Conservation (phyloP, 2,329 filamentous ascomycete genomes). For the Orbilia quercus region DNA sequence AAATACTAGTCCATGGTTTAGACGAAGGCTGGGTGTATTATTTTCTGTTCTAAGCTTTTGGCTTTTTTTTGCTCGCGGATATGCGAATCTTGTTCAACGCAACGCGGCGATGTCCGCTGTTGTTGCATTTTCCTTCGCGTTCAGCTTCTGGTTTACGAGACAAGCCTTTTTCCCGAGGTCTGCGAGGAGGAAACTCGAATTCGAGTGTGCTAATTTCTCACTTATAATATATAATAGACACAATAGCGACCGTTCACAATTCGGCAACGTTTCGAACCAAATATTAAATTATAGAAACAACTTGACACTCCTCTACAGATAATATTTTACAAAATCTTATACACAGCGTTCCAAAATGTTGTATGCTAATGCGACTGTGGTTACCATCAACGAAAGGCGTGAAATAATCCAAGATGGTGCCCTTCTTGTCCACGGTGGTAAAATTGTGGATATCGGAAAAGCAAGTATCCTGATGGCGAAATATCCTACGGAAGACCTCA, state of each 20-base stretch:
- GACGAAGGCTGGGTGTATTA: not conserved
- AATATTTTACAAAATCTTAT: no score
- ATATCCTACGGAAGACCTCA: constrained; percentile 61
- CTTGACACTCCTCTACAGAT: no score
- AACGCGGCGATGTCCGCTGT: constrained; percentile 36
- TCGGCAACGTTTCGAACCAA: no score
- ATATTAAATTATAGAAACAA: no score
- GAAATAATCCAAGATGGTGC: constrained; percentile 67
- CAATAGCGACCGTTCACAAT: no score
- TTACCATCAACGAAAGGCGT: constrained; percentile 66
- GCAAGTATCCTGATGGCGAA: constrained; percentile 61
- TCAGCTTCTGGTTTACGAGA: no score
- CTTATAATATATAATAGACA: not conserved
- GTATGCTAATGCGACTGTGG: constrained; percentile 67
- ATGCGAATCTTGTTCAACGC: constrained; percentile 8
- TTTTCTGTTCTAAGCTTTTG: not conserved
- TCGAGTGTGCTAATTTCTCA: no score
- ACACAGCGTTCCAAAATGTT: constrained; percentile 61
- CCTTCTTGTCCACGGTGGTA: constrained; percentile 63
- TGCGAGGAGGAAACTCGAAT: no score
- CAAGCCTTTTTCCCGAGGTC: no score
- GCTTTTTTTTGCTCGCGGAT: constrained; percentile 16
- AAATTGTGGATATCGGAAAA: constrained; percentile 66
- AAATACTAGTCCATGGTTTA: no score
- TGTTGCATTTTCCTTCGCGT: constrained; percentile 32